phyloP scores from a whole-genome alignment of 306 rosid species.

The Cotoneaster glaucophyllus region DNA sequence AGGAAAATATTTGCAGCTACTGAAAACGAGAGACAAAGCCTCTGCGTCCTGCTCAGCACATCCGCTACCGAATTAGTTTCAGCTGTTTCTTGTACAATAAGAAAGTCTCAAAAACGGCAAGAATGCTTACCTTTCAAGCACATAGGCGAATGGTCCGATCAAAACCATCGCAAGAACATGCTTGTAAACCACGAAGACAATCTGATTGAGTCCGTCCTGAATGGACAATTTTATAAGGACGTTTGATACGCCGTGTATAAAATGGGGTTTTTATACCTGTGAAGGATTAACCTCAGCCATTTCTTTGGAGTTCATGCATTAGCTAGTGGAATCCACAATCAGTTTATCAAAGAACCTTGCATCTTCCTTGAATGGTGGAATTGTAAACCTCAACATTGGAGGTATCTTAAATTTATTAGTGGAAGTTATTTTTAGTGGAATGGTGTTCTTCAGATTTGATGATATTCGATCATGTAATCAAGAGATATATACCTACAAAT shows the following conservation, averaged over 20 bases:
- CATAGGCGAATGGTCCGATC: conserved; percentile 24
- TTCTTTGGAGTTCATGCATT: neutral
- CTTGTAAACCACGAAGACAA: conserved; percentile 30
- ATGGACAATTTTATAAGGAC: conserved; percentile 15
- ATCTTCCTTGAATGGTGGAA: too few relatives aligned
- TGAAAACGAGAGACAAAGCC: conserved; percentile 3
- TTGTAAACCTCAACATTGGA: too few relatives aligned
- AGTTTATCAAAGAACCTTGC: neutral
- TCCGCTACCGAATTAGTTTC: neutral
- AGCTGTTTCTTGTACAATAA: neutral
- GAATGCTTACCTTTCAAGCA: conserved; percentile 18
- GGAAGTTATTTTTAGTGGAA: too few relatives aligned
- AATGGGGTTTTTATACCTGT: neutral
- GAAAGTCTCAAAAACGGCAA: neutral
- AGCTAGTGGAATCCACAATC: neutral
- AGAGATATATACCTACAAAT: too few relatives aligned
- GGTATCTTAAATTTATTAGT: too few relatives aligned
- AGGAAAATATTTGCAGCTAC: conserved; percentile 21
- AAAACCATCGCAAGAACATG: conserved; percentile 24
- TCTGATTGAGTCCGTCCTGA: conserved; percentile 24
- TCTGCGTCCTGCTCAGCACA: too few relatives aligned
- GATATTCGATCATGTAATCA: too few relatives aligned
- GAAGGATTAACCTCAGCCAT: neutral
- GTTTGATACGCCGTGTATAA: conserved; percentile 6
- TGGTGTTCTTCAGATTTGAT: too few relatives aligned